These are phyloP conservation scores for Coccinonectria pachysandricola DNA, from an alignment of 2,329 filamentous ascomycete genomes.

Conservation along the genomic window DNA sequence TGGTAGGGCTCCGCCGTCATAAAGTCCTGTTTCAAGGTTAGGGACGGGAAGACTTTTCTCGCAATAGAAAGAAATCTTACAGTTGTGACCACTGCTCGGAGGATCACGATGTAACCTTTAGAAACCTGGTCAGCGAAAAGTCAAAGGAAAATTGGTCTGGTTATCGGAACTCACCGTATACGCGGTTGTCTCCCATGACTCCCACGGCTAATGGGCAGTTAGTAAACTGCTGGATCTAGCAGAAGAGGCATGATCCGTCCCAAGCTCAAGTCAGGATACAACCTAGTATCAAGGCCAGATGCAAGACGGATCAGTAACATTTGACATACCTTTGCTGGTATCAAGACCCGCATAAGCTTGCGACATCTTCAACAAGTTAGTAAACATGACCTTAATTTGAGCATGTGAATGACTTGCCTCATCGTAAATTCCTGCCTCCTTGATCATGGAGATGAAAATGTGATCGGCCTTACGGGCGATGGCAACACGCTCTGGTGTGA, in stretches of 20 bases:
- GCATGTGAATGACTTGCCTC: slow-evolving; percentile 34
- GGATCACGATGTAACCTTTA: slow-evolving; percentile 25
- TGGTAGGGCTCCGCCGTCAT: background rate
- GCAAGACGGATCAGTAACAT: no score
- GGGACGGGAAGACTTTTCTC: no score
- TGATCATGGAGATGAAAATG: slow-evolving; percentile 72
- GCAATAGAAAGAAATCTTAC: background rate
- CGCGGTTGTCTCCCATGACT: slow-evolving; percentile 5
- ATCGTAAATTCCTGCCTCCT: slow-evolving; percentile 60
- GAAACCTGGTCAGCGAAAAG: slow-evolving; percentile 56
- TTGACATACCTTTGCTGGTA: slow-evolving; percentile 23
- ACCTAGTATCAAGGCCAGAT: no score
- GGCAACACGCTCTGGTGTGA: slow-evolving; percentile 67
- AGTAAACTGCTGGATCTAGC: no score
- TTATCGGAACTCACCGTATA: no score
- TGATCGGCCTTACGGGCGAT: slow-evolving; percentile 69
- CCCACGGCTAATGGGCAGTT: slow-evolving; percentile 3
- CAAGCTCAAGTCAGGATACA: slow-evolving; percentile 1
- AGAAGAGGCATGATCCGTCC: no score
- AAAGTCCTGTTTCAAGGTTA: no score
- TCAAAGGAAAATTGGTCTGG: no score
- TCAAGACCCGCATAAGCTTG: slow-evolving; percentile 39
- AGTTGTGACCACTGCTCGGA: slow-evolving; percentile 1
- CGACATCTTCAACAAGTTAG: no score
- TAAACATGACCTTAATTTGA: no score